These are phyloP conservation scores for Alternaria alternata DNA, from an alignment of 2,329 filamentous ascomycete genomes.

Conservation along the genomic window DNA sequence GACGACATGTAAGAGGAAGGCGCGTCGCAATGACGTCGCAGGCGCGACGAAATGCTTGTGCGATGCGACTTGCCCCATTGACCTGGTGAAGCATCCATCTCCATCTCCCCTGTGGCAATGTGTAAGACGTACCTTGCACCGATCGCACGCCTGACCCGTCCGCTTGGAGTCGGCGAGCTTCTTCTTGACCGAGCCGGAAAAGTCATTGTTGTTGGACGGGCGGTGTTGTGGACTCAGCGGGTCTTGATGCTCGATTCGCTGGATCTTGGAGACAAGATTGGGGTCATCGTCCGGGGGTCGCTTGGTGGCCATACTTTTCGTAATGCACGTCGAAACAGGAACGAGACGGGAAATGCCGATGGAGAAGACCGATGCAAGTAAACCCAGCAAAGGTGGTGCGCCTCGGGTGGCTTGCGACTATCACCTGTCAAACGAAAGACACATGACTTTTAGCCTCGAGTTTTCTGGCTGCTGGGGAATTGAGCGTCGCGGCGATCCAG, in stretches of 20 bases:
- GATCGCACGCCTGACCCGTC: constrained; percentile 87
- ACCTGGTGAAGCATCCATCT: background rate
- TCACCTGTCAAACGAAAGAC: constrained; percentile 18
- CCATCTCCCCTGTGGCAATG: too few relatives aligned
- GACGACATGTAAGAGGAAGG: background rate
- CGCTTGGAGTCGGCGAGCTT: constrained; percentile 63
- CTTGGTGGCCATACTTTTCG: constrained; percentile 37
- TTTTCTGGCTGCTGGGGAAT: background rate
- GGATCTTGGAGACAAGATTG: constrained; percentile 37
- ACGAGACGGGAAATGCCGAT: constrained; percentile 18
- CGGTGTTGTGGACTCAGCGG: constrained; percentile 31
- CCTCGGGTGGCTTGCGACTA: constrained; percentile 24
- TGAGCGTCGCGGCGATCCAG: constrained; percentile 2
- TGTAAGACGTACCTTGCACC: constrained; percentile 71
- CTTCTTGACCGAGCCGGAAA: constrained; percentile 57
- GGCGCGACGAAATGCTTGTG: background rate
- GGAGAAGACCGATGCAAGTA: constrained; percentile 14
- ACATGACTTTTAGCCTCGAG: constrained; percentile 14
- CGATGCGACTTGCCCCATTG: background rate
- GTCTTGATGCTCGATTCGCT: constrained; percentile 43
- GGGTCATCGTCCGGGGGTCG: constrained; percentile 33
- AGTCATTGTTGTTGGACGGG: constrained; percentile 37
- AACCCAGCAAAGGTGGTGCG: constrained; percentile 15
- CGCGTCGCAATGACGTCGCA: constrained; percentile 1
- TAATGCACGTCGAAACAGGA: constrained; percentile 20